phyloP scores from a whole-genome alignment of 805 yeast species.

The Myxozyma geophila region DNA sequence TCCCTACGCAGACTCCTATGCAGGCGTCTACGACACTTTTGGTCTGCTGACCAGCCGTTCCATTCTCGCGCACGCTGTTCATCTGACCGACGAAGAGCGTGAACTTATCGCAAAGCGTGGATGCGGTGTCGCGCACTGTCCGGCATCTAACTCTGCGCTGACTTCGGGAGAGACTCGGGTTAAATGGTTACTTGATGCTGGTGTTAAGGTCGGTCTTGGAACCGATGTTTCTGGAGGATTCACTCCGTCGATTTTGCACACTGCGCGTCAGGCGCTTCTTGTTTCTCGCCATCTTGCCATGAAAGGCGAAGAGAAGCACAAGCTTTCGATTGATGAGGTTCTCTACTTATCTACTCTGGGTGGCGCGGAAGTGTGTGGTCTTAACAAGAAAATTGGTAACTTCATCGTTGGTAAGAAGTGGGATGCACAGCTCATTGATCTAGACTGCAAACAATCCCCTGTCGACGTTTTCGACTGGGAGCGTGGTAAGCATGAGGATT shows the following conservation, averaged over 20 bases:
- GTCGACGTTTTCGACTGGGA: slow-evolving; percentile 76
- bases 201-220: slow-evolving; percentile 79
- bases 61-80: slow-evolving; percentile 87
- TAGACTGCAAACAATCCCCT: slow-evolving; percentile 55
- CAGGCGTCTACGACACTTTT: slow-evolving; percentile 74
- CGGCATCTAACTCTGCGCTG: slow-evolving; percentile 84
- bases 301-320: slow-evolving; percentile 54
- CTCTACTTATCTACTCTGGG: slow-evolving; percentile 84
- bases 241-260: slow-evolving; percentile 64
- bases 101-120: slow-evolving; percentile 56
- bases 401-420: slow-evolving; percentile 79
- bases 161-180: slow-evolving; percentile 91
- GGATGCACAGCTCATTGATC: slow-evolving; percentile 80
- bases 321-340: slow-evolving; percentile 70
- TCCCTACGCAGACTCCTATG: slow-evolving; percentile 70
- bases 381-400: slow-evolving; percentile 64
- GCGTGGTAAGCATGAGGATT: slow-evolving; percentile 53
- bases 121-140: slow-evolving; percentile 89
- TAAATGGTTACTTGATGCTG: slow-evolving; percentile 64
- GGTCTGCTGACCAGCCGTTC: slow-evolving; percentile 67
- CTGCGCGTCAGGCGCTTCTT: slow-evolving; percentile 70
- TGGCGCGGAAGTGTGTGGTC: slow-evolving; percentile 77
- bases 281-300: slow-evolving; percentile 74
- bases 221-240: slow-evolving; percentile 82
- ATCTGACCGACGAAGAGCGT: slow-evolving; percentile 68